Base-by-base conservation (phyloP, 495 filamentous ascomycete genomes). In the Aspergillus haitiensis region DNA sequence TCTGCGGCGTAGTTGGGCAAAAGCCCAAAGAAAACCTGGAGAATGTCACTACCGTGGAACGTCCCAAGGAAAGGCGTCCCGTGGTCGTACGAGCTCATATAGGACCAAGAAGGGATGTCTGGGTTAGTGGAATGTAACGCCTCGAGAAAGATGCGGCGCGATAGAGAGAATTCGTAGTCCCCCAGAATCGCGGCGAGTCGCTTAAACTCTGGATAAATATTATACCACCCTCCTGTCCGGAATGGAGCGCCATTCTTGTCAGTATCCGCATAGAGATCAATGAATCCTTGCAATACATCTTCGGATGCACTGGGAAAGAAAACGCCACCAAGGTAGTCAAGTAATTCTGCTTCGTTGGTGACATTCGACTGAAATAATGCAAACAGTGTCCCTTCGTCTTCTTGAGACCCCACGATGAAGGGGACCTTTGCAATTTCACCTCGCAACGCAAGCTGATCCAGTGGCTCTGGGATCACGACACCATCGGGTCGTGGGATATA, bases 51-150 rank as follows among this genome's bases (percentile, higher is more conserved):
- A 13, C 71, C 82, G 71, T 90, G 87, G 75, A 87, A 87, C 3
- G 86, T 88, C 6, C 87, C 87, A 1, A 88, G 65, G 51, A 88
- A 74, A 0, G 86, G 83, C 0, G 82, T 86, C 34, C 85, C 86
- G 61, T 78, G 80, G 73, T 85, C 67, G 72, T 87, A 89, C 9
- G 80, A 80, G 12, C 78, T 61, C 7, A 88, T 75, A 68, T 88
- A 89, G 3, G 84, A 86, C 85, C 85, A 89, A 6, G 75, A 66
- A 0, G 81, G 80, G 6, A 86, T 81, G 27, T 67, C 42, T 1
- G 83, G 80, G 49, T 79, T 76, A 46, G 67, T 70, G 2, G 60
- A 13, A 1, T 61, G 40, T 2, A 75, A 58, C 0, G 48, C 36
- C 12, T 72, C 60, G 47, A 87, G 78, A 69, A 82, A 82, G 11